Base-by-base conservation (phyloP, 345 rosid genomes). In the Passiflora organensis region DNA sequence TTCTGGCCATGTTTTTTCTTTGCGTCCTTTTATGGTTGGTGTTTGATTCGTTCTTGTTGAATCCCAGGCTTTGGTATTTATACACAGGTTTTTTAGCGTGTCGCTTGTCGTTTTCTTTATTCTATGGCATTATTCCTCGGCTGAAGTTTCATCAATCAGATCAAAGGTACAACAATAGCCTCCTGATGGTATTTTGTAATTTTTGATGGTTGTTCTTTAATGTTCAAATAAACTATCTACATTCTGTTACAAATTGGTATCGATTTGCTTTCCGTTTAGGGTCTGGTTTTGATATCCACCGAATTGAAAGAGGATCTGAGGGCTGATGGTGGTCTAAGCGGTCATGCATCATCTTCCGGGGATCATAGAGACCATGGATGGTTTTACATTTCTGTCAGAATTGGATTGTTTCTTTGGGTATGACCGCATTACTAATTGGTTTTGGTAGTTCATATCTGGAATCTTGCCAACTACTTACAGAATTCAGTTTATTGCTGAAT, bases 331-430 rank as follows among this genome's bases (percentile, higher is more conserved):
- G 38, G 42, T 58, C 80, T 71, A 69, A 63, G 57, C 25, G 71
- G 25, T 67, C 51, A 76, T 48, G 63, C 56, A 36, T 62, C 56
- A 23, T 18, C 60, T 72, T 45, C 82, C 10, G 42, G 37, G 6
- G 80, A 69, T 53, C 81, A 84, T 85, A 73, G 67, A 58, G 65
- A 62, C 62, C 80, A 63, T 56, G 81, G 91, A 46, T 85, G 83
- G 91, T 82, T 79, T 72, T 85, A 78, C 68, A 66, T 80, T 70
- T 79, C 82, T 48, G 97, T 87, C 48, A 79, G 97, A 62, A 82
- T 87, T 65, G 95, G 83, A 56, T 80, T 91, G 17, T 87, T 85
- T 73, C 91, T 91, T 48, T 91, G 97, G 97, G 97, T 91, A 77
- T 36, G 71, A 55, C 28, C 3, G 21, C 14, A 13, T 1, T 48